These are phyloP conservation scores for Lasiosphaeria miniovina DNA, from an alignment of 495 filamentous ascomycete genomes.

Conservation along the genomic window DNA sequence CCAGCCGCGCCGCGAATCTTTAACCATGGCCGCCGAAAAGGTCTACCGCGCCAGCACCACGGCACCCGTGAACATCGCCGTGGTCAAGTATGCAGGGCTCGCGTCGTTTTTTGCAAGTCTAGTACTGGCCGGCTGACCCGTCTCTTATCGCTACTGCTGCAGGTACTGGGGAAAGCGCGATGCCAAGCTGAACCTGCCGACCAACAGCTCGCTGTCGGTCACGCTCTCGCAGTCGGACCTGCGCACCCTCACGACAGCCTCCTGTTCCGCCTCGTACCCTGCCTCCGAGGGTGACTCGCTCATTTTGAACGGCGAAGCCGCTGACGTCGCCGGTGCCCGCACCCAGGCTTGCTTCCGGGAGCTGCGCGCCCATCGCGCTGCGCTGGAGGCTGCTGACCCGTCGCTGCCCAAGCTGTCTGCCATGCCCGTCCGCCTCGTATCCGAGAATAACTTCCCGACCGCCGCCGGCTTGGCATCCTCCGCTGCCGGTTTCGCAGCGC, in stretches of 20 bases:
- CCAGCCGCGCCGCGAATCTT: neutral
- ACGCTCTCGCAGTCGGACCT: conserved; percentile 93
- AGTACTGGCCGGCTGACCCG: conserved; percentile 8
- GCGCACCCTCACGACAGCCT: conserved; percentile 92
- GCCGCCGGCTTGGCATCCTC: conserved; percentile 93
- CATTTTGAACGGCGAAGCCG: conserved; percentile 74
- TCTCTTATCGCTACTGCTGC: neutral
- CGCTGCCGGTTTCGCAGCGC: conserved; percentile 91
- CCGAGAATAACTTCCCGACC: conserved; percentile 98
- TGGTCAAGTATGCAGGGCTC: conserved; percentile 73
- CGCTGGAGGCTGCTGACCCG: conserved; percentile 66
- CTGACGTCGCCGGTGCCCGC: conserved; percentile 82
- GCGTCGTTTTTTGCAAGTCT: neutral
- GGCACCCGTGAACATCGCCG: conserved; percentile 97
- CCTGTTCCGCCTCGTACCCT: conserved; percentile 75
- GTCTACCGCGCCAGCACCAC: conserved; percentile 92
- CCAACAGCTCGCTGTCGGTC: conserved; percentile 93
- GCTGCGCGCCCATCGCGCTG: conserved; percentile 70
- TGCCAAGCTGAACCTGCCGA: conserved; percentile 86
- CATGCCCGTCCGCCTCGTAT: conserved; percentile 75
- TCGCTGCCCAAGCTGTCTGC: conserved; percentile 73
- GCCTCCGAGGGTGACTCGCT: conserved; percentile 62
- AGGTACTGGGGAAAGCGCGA: conserved; percentile 99
- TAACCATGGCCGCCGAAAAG: conserved; percentile 47
- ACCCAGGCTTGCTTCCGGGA: conserved; percentile 88